These are phyloP conservation scores for Arthrinium puccinioides DNA, from an alignment of 2,329 filamentous ascomycete species.

Conservation along the genomic window DNA sequence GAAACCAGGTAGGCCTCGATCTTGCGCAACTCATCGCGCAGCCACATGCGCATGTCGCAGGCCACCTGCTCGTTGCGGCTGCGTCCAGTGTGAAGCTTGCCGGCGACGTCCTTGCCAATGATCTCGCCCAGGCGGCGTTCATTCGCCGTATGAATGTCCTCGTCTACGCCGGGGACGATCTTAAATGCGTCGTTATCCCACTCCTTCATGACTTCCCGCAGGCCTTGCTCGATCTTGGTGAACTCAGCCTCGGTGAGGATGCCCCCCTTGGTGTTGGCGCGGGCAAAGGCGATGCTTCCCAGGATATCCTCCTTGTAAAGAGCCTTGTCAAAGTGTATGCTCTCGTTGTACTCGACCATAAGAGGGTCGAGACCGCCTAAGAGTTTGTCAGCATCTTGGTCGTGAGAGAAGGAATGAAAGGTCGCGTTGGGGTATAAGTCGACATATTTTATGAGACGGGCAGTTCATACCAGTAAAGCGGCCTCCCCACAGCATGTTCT, in stretches of 20 bases:
- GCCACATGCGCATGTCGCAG: conserved; percentile 85
- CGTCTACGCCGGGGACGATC: conserved; percentile 33
- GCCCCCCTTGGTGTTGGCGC: conserved; percentile 68
- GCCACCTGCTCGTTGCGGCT: conserved; percentile 88
- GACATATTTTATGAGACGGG: no score
- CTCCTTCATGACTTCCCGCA: conserved; percentile 48
- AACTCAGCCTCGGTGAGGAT: conserved; percentile 72
- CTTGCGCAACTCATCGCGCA: conserved; percentile 64
- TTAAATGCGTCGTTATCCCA: conserved; percentile 44
- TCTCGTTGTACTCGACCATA: conserved; percentile 81
- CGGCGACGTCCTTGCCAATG: conserved; percentile 76
- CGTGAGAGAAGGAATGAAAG: not conserved
- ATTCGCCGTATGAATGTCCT: conserved; percentile 19
- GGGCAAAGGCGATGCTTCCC: conserved; percentile 73
- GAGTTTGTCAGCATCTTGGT: not conserved
- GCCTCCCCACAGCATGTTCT: conserved; percentile 33
- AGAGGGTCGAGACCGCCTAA: conserved; percentile 74
- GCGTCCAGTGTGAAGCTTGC: conserved; percentile 83
- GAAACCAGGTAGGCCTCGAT: conserved; percentile 63
- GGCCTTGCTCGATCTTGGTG: conserved; percentile 62
- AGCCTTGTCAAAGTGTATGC: conserved; percentile 68
- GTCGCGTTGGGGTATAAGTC: not conserved
- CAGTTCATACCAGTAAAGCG: conserved; percentile 40
- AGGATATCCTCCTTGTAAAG: conserved; percentile 77
- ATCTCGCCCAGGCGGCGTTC: conserved; percentile 64